Conservation (phyloP, 176 grass and related monocot species). For the Guadua angustifolia region DNA sequence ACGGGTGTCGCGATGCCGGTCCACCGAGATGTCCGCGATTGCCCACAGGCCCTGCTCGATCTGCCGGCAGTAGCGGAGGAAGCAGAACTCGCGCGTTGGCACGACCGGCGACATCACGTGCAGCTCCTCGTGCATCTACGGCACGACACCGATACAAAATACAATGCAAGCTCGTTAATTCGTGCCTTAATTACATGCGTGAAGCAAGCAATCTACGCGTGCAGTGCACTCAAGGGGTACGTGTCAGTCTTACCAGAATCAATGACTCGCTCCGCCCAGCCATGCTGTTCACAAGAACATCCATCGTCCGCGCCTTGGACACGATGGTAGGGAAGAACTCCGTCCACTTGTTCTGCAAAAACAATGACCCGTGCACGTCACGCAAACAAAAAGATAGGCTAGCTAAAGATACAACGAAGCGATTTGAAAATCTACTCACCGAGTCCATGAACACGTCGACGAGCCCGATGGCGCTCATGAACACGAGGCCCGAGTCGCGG, state of each 20-base stretch:
- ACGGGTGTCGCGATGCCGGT: conserved; percentile 51
- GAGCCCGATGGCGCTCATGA: conserved; percentile 65
- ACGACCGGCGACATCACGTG: conserved; percentile 83
- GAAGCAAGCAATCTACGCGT: neutral
- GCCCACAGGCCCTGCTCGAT: conserved; percentile 86
- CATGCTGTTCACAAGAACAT: conserved; percentile 78
- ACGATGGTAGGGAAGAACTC: conserved; percentile 83
- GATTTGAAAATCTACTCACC: conserved; percentile 30
- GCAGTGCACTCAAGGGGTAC: neutral
- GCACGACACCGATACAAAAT: neutral
- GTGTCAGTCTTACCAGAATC: conserved; percentile 55
- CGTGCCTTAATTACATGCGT: neutral
- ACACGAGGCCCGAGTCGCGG: conserved; percentile 65
- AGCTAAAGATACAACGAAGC: neutral
- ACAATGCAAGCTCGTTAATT: neutral
- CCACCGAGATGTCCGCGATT: conserved; percentile 84
- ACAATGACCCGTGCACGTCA: conserved; percentile 21
- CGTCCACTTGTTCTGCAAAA: conserved; percentile 65
- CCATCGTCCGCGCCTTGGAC: conserved; percentile 67
- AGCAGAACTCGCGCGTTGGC: conserved; percentile 78
- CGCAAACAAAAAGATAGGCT: neutral
- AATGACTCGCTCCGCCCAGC: conserved; percentile 73
- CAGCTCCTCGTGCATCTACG: conserved; percentile 89
- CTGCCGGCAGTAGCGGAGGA: conserved; percentile 87
- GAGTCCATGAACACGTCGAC: conserved; percentile 89